Conservation (phyloP, 768 basidiomycete species). For the Rhizopogon salebrosus region DNA sequence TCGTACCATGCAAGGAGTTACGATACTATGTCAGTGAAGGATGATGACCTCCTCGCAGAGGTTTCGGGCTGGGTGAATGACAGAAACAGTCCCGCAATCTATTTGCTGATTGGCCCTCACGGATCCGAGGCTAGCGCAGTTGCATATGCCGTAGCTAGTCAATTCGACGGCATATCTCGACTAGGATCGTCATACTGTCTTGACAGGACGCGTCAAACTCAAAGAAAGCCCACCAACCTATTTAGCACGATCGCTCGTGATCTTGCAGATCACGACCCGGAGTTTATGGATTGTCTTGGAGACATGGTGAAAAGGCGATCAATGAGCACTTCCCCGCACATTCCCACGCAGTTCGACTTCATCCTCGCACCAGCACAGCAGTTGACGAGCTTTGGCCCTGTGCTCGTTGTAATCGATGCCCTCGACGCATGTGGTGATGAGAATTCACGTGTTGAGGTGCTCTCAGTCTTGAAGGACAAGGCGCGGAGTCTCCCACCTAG, state of each 20-base stretch:
- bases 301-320: neutral
- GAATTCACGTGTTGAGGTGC: conserved; percentile 4
- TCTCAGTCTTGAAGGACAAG: conserved; percentile 30
- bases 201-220: neutral
- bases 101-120: conserved; percentile 7
- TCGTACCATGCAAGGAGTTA: neutral
- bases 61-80: conserved; percentile 12
- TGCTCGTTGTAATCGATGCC: conserved; percentile 22
- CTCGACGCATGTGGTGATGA: conserved; percentile 13
- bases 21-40: conserved; percentile 3
- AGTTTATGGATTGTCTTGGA: neutral
- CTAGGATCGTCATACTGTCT: conserved; percentile 17
- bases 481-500: conserved; percentile 35
- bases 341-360: neutral
- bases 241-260: conserved; percentile 19
- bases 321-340: neutral
- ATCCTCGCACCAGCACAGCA: neutral
- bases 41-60: conserved; percentile 4
- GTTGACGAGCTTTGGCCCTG: conserved; percentile 3
- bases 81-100: conserved; percentile 2
- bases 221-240: conserved; percentile 1
- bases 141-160: conserved; percentile 7
- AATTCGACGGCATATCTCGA: conserved; percentile 4
- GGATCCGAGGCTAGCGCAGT: conserved; percentile 14
- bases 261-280: conserved; percentile 10